phyloP scores from a whole-genome alignment of 768 basidiomycete species.

The Panaeolus cyanescens region DNA sequence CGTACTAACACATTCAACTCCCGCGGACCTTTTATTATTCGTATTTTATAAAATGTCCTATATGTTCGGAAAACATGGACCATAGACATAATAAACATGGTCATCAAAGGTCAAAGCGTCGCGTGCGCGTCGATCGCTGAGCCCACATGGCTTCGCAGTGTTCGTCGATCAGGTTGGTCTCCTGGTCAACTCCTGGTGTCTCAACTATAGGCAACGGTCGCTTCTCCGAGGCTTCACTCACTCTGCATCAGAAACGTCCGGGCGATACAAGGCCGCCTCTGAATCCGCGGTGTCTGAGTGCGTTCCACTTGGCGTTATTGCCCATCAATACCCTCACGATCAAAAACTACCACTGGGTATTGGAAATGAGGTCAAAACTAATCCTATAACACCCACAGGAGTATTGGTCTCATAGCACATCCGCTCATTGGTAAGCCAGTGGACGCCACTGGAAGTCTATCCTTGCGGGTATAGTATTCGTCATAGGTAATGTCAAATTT shows the following conservation, averaged over 20 bases:
- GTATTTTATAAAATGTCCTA: too few relatives aligned
- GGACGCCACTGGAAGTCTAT: not conserved
- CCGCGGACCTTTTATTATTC: too few relatives aligned
- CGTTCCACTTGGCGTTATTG: not conserved
- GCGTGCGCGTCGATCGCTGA: not conserved
- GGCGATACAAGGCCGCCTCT: not conserved
- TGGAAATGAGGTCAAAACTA: too few relatives aligned
- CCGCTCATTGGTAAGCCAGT: too few relatives aligned
- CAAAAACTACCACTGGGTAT: too few relatives aligned
- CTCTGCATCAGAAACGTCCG: not conserved
- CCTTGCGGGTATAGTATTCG: not conserved
- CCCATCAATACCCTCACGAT: too few relatives aligned
- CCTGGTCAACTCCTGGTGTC: not conserved
- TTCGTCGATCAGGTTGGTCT: not conserved
- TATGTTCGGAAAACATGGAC: too few relatives aligned
- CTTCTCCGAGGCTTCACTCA: not conserved
- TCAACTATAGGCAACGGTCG: not conserved
- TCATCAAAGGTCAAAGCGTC: not conserved
- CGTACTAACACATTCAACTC: too few relatives aligned
- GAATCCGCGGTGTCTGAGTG: not conserved
- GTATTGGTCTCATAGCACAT: too few relatives aligned
- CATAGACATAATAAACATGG: not conserved
- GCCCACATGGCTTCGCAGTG: not conserved
- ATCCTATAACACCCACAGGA: too few relatives aligned
- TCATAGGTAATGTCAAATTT: not conserved